Conservation (phyloP, 1,284 basidiomycete species). For the Trametes hirsuta region DNA sequence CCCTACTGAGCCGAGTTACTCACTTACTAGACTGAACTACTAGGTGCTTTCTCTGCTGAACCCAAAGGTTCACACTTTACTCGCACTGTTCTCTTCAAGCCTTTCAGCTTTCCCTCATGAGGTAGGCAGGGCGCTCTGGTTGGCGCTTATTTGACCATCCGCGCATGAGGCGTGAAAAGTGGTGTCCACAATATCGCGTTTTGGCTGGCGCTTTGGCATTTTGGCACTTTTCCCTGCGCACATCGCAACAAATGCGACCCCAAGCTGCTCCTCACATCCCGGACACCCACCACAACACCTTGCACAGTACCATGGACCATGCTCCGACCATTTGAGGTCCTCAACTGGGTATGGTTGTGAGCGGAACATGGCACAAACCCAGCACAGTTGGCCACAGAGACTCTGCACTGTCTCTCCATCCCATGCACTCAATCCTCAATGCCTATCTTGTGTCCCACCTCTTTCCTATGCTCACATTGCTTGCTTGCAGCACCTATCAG, state of each 20-base stretch:
- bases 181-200: constrained; percentile 34
- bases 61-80: background rate
- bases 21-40: constrained; percentile 1
- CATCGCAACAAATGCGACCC: constrained; percentile 5
- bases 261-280: background rate
- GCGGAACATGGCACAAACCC: background rate
- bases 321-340: background rate
- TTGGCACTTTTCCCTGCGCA: constrained; percentile 6
- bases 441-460: background rate
- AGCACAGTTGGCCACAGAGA: background rate
- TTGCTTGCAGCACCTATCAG: too few relatives aligned
- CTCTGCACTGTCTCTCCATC: background rate
- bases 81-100: constrained; percentile 3
- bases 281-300: background rate
- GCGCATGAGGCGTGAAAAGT: constrained; percentile 28
- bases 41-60: background rate
- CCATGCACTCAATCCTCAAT: background rate
- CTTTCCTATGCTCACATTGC: background rate
- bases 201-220: constrained; percentile 18
- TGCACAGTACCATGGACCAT: background rate
- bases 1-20: constrained; percentile 13
- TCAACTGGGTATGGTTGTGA: background rate
- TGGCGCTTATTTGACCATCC: constrained; percentile 18
- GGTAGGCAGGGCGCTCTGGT: constrained; percentile 22
- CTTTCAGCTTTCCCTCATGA: constrained; percentile 27